These are phyloP conservation scores for Capronia epimyces DNA, from an alignment of 2,329 filamentous ascomycete species.

Conservation along the genomic window DNA sequence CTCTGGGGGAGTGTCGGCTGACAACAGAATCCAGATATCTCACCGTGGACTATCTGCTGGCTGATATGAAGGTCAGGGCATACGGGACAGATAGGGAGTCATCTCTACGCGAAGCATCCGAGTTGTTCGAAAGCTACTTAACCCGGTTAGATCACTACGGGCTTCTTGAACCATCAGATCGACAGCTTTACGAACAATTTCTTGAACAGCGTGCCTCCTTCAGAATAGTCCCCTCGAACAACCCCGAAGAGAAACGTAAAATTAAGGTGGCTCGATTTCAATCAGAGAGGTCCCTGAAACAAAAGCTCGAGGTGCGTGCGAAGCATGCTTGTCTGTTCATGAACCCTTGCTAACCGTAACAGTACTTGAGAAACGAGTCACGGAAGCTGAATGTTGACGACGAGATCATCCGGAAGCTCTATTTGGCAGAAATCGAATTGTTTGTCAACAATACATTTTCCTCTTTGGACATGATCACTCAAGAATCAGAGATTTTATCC, in stretches of 20 bases:
- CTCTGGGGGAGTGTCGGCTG: not conserved
- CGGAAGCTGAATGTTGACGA: constrained; percentile 55
- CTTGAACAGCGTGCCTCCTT: constrained; percentile 67
- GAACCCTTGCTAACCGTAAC: constrained; percentile 10
- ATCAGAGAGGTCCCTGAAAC: constrained; percentile 77
- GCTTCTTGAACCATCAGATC: constrained; percentile 60
- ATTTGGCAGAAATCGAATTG: constrained; percentile 69
- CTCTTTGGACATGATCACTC: constrained; percentile 76
- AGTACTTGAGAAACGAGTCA: constrained; percentile 20
- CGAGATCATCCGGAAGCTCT: constrained; percentile 70
- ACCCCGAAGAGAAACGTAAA: constrained; percentile 66
- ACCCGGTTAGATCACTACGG: constrained; percentile 72
- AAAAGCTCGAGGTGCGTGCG: constrained; percentile 64
- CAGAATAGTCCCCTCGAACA: constrained; percentile 60
- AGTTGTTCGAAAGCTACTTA: constrained; percentile 72
- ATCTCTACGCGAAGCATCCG: constrained; percentile 59
- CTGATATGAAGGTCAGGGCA: constrained; percentile 66
- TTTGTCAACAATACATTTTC: constrained; percentile 76
- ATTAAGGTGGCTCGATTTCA: constrained; percentile 81
- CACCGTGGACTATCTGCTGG: constrained; percentile 68
- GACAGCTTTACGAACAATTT: constrained; percentile 66
- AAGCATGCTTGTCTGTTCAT: constrained; percentile 31
- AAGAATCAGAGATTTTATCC: constrained; percentile 76
- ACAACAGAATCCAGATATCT: constrained; percentile 54
- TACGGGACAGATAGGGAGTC: constrained; percentile 60